Percentiles rank a stretch among this genome's conserved stretches.
These are phyloP conservation scores for Mycena capillaripes DNA, from an alignment of 768 basidiomycete genomes.

Conservation along the genomic window DNA sequence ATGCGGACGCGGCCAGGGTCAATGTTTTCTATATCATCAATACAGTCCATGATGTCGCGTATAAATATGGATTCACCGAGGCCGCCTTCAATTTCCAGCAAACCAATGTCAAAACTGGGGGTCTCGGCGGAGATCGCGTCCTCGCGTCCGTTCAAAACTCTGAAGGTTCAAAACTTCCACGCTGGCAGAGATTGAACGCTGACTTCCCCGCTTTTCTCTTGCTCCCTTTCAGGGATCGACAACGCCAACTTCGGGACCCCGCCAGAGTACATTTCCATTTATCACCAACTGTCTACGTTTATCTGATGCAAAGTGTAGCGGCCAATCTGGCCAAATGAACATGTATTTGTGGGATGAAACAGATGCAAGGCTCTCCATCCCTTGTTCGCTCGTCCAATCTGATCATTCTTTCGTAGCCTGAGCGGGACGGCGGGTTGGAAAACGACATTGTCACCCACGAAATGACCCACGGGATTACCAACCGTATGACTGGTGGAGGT, in stretches of 20 bases:
- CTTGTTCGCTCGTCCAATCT: not conserved
- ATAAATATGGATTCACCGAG: conserved; percentile 72
- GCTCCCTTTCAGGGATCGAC: too few species aligned
- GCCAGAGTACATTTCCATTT: too few species aligned
- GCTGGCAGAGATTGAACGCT: too few species aligned
- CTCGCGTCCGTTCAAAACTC: conserved; percentile 65
- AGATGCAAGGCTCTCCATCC: conserved; percentile 37
- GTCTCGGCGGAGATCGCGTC: conserved; percentile 64
- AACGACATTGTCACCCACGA: conserved; percentile 50
- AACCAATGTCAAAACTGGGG: conserved; percentile 67
- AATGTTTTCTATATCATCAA: conserved; percentile 75
- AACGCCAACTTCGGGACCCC: conserved; percentile 62
- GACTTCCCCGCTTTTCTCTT: too few species aligned
- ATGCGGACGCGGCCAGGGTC: conserved; percentile 67
- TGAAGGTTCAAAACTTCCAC: too few species aligned
- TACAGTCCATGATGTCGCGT: conserved; percentile 66
- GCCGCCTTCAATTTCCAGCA: conserved; percentile 72
- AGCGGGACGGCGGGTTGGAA: conserved; percentile 67
- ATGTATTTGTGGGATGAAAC: conserved; percentile 43
- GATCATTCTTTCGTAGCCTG: conserved; percentile 42
- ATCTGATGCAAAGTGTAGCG: too few species aligned
- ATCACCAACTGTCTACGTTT: too few species aligned
- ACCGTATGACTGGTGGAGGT: conserved; percentile 38
- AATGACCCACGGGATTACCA: conserved; percentile 6
- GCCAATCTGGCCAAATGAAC: conserved; percentile 56